Percentiles rank a stretch among this genome's conserved stretches.
Evolutionary conservation across 2,329 filamentous ascomycete genomes (phyloP).

Genomic region (Teratosphaeria zuluensis): DNA sequence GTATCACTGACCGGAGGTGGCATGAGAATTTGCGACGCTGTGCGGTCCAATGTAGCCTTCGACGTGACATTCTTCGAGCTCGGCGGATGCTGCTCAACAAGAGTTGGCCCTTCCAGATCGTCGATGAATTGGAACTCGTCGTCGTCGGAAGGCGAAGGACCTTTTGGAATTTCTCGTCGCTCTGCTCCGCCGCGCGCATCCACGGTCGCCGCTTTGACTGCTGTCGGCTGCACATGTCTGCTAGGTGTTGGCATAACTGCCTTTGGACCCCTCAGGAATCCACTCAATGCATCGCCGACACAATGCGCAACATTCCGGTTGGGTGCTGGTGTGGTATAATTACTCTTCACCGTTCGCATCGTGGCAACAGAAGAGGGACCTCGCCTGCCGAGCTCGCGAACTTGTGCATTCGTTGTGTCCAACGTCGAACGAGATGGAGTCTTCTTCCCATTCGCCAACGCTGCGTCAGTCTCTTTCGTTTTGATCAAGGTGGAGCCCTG

Average conservation of each 20-base stretch:
- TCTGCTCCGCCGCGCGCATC: too few species aligned
- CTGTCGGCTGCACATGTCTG: neutral
- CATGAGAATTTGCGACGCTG: constrained; percentile 16
- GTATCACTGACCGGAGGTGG: constrained; percentile 8
- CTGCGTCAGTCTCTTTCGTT: constrained; percentile 2
- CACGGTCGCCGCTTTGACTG: neutral
- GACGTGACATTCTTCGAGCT: neutral
- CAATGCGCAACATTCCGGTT: constrained; percentile 9
- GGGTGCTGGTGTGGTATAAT: neutral
- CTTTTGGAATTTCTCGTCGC: too few species aligned
- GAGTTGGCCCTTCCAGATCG: constrained; percentile 7
- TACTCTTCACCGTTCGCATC: neutral
- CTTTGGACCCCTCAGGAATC: constrained; percentile 3
- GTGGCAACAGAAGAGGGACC: constrained; percentile 9
- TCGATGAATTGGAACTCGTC: constrained; percentile 3
- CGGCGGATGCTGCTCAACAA: neutral
- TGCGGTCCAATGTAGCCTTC: constrained; percentile 2
- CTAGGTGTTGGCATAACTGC: neutral
- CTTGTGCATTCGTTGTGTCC: constrained; percentile 1
- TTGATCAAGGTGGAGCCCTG: constrained; percentile 14
- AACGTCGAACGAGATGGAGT: neutral
- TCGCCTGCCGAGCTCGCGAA: neutral
- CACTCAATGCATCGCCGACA: constrained; percentile 10
- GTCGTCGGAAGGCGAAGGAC: neutral
- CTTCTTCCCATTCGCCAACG: neutral